Evolutionary conservation across 805 yeast species (phyloP).

Genomic region (Myxozyma nipponensis): DNA sequence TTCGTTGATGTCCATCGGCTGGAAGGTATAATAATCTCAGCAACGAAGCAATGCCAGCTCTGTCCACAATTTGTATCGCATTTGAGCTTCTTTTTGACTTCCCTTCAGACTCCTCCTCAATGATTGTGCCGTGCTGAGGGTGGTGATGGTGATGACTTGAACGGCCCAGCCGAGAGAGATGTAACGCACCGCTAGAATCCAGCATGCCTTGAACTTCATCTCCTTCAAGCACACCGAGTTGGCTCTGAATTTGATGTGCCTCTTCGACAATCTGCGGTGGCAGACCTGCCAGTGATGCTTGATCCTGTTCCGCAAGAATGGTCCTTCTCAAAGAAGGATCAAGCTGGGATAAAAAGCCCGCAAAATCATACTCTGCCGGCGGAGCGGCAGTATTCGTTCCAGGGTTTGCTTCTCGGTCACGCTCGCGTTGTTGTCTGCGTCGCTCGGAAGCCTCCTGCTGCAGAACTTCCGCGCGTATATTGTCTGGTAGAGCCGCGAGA

Average conservation of each 20-base stretch:
- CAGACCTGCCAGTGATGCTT: conserved; percentile 31
- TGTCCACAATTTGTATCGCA: conserved; percentile 65
- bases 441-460: conserved; percentile 33
- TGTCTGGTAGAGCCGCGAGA: conserved; percentile 71
- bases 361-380: conserved; percentile 32
- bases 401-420: conserved; percentile 20
- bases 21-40: conserved; percentile 70
- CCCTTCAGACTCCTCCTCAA: conserved; percentile 24
- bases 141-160: background rate
- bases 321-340: conserved; percentile 36
- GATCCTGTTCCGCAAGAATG: conserved; percentile 36
- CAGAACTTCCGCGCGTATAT: conserved; percentile 45
- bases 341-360: conserved; percentile 34
- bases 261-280: conserved; percentile 37
- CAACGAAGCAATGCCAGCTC: conserved; percentile 68
- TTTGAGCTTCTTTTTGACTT: conserved; percentile 41
- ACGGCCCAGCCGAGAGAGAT: background rate
- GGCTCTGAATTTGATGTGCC: conserved; percentile 31
- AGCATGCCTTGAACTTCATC: background rate
- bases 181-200: background rate
- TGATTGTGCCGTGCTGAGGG: background rate
- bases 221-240: background rate
- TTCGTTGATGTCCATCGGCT: conserved; percentile 52
- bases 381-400: conserved; percentile 8
- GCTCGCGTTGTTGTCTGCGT: conserved; percentile 26